Percentiles rank a stretch among this genome's conserved stretches.
Conservation (phyloP, 768 basidiomycete species). For the Amanita muscaria region DNA sequence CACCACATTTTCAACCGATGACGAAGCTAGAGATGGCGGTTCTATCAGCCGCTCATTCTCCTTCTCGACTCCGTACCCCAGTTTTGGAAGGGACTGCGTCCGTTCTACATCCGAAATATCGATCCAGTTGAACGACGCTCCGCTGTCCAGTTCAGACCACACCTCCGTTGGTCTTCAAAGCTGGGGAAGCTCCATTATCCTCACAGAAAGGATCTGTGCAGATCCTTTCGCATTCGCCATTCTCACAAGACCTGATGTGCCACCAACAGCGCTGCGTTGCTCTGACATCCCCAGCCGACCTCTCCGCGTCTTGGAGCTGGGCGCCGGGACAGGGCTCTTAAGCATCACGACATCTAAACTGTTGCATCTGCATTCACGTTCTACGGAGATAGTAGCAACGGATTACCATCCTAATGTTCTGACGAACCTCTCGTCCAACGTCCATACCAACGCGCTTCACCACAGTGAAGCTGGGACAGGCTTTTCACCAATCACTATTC, state of each 20-base stretch:
- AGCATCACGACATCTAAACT: constrained; percentile 52
- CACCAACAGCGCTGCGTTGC: background rate
- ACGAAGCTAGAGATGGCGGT: constrained; percentile 30
- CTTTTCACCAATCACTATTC: constrained; percentile 26
- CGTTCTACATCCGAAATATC: constrained; percentile 18
- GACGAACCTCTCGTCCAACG: constrained; percentile 53
- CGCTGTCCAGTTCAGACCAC: constrained; percentile 55
- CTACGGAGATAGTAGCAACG: constrained; percentile 47
- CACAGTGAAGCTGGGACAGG: background rate
- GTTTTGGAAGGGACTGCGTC: constrained; percentile 7
- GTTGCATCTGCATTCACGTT: constrained; percentile 18
- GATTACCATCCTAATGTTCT: constrained; percentile 77
- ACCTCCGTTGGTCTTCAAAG: constrained; percentile 79
- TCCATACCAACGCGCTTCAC: constrained; percentile 37
- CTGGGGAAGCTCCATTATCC: constrained; percentile 72
- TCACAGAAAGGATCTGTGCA: constrained; percentile 54
- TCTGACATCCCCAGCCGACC: constrained; percentile 7
- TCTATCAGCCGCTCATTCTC: constrained; percentile 43
- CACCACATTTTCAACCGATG: constrained; percentile 17
- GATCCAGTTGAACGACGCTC: constrained; percentile 63
- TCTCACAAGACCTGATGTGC: constrained; percentile 2
- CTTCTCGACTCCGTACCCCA: constrained; percentile 26
- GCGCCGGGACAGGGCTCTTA: constrained; percentile 79
- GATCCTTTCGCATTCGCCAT: constrained; percentile 29
- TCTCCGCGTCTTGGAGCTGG: constrained; percentile 64